A percentile compares a stretch with the other conserved stretches of the same genome.
These are phyloP conservation scores for Closterium sp. DNA, from an alignment of 139 green algal genomes.

Conservation along the genomic window DNA sequence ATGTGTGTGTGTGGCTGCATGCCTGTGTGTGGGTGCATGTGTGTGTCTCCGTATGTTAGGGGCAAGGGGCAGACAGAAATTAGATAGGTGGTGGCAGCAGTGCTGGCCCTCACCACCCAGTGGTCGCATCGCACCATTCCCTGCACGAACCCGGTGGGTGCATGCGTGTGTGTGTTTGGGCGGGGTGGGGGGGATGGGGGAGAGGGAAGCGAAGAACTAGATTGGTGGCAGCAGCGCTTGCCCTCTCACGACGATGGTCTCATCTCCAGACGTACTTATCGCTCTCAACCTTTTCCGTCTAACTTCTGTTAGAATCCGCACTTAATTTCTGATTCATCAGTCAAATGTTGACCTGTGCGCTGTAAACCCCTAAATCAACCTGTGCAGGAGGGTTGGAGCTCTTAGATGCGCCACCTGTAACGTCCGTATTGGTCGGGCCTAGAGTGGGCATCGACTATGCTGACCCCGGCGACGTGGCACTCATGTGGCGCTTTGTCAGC, in stretches of 20 bases:
- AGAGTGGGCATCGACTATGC: constrained; percentile 45
- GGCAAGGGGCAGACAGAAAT: too few species aligned
- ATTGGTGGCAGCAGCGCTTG: too few species aligned
- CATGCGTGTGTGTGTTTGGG: background rate
- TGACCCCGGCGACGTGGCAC: background rate
- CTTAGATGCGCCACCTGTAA: constrained; percentile 11
- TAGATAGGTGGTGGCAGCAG: constrained; percentile 42
- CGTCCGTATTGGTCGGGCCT: constrained; percentile 21
- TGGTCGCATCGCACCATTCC: constrained; percentile 19
- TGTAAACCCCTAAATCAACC: too few species aligned
- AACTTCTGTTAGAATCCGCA: too few species aligned
- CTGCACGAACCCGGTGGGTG: background rate
- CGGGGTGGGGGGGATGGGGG: too few species aligned
- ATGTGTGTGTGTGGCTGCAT: background rate
- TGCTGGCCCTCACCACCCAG: constrained; percentile 30
- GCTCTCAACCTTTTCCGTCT: too few species aligned
- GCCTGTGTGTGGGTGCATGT: background rate
- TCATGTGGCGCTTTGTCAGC: constrained; percentile 31
- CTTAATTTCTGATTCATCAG: too few species aligned
- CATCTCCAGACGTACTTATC: too few species aligned
- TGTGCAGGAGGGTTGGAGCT: constrained; percentile 42
- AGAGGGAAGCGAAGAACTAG: background rate
- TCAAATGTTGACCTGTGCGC: too few species aligned
- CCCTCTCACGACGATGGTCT: too few species aligned
- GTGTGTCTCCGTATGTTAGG: too few species aligned